Conservation (phyloP, 768 basidiomycete species). For the Phanerochaete carnosa region DNA sequence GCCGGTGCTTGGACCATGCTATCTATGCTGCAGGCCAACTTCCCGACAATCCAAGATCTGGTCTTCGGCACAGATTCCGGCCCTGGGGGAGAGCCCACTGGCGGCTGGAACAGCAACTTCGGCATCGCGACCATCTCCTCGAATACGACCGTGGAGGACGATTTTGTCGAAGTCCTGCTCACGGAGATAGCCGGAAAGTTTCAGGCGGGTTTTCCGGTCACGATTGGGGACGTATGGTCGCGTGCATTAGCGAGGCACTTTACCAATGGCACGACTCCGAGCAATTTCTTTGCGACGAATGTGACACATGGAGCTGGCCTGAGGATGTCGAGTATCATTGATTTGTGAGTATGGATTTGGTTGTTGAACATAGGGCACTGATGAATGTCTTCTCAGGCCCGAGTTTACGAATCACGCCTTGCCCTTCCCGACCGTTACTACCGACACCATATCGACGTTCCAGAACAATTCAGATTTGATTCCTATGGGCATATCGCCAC, state of each 20-base stretch:
- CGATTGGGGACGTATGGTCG: conserved; percentile 58
- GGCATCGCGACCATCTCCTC: conserved; percentile 42
- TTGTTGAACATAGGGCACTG: too few relatives aligned
- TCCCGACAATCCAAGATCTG: conserved; percentile 51
- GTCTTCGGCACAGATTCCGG: conserved; percentile 52
- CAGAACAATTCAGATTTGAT: conserved; percentile 39
- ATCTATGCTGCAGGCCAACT: conserved; percentile 62
- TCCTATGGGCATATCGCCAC: conserved; percentile 50
- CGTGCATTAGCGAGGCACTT: conserved; percentile 74
- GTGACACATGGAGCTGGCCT: conserved; percentile 68
- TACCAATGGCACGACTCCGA: conserved; percentile 56
- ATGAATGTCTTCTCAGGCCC: conserved; percentile 30
- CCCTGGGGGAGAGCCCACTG: conserved; percentile 48
- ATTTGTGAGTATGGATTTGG: conserved; percentile 17
- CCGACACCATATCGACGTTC: conserved; percentile 51
- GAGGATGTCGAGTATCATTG: conserved; percentile 57
- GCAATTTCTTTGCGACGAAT: conserved; percentile 58
- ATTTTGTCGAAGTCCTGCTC: conserved; percentile 51
- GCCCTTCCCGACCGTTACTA: conserved; percentile 67
- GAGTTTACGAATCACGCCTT: conserved; percentile 44
- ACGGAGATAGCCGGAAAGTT: conserved; percentile 55
- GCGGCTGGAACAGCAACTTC: conserved; percentile 46
- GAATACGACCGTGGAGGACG: conserved; percentile 49
- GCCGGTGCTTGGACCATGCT: conserved; percentile 67
- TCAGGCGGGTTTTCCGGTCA: conserved; percentile 28